A percentile compares a stretch with the other conserved stretches of the same genome.
These are phyloP conservation scores for Saccharum officinarum DNA, from an alignment of 176 grass and related monocot genomes.

Conservation along the genomic window DNA sequence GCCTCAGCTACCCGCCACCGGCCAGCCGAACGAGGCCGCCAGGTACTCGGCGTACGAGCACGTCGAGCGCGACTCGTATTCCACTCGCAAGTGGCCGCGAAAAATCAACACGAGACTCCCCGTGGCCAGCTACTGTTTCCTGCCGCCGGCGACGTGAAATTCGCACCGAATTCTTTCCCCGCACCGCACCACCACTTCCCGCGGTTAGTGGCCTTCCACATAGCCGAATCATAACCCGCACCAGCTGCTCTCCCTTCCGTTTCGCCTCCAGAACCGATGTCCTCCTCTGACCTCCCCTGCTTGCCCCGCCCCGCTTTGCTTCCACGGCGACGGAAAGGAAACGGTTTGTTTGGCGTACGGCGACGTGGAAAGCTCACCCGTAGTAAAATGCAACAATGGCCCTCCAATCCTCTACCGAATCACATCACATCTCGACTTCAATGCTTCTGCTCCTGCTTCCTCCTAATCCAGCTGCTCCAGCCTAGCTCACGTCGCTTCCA, in stretches of 20 bases:
- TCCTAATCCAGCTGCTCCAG: conserved; percentile 32
- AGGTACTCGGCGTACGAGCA: background rate
- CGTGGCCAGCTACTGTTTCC: background rate
- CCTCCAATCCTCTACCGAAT: background rate
- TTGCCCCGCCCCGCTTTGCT: background rate
- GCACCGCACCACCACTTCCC: background rate
- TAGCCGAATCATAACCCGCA: conserved; percentile 11
- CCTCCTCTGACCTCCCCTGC: background rate
- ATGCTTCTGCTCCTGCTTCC: background rate
- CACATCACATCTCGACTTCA: background rate
- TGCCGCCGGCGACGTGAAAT: background rate
- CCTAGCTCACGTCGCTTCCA: conserved; percentile 39
- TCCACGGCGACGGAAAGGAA: background rate
- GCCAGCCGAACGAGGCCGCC: no score
- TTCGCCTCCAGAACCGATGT: background rate
- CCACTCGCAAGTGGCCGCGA: background rate
- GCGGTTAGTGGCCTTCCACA: background rate
- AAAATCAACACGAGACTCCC: background rate
- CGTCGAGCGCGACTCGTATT: background rate
- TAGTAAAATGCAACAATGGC: background rate
- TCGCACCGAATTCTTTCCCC: background rate
- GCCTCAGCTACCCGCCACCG: no score
- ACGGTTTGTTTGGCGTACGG: background rate
- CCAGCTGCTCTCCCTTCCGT: background rate
- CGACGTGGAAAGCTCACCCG: conserved; percentile 54